Percentiles rank a stretch among this genome's conserved stretches.
Evolutionary conservation across 495 filamentous ascomycete species (phyloP).

Genomic region (Aspergillus olivimuriae): DNA sequence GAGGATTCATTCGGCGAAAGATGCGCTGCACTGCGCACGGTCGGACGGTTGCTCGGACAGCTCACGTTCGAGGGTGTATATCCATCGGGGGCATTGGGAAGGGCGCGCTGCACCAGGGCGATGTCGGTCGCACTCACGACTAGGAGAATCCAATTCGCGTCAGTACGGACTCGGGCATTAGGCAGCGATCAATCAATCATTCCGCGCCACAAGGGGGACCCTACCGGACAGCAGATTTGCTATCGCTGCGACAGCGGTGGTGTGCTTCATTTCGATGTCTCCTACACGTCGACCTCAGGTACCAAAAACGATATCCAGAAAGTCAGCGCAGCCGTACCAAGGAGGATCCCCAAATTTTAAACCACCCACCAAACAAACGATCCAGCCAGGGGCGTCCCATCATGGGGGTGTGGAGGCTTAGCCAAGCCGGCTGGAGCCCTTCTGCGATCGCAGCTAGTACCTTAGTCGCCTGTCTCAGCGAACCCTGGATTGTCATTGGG

Average conservation of each 20-base stretch:
- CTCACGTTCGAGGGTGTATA: conserved; percentile 35
- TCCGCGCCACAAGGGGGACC: too few species aligned
- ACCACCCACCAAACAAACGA: not conserved
- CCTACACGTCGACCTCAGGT: too few species aligned
- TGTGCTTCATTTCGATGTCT: conserved; percentile 18
- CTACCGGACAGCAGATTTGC: conserved; percentile 26
- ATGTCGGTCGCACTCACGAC: conserved; percentile 1
- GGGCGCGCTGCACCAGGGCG: conserved; percentile 21
- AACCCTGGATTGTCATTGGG: conserved; percentile 6
- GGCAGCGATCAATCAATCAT: too few species aligned
- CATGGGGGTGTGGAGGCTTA: conserved; percentile 18
- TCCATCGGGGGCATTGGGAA: conserved; percentile 43
- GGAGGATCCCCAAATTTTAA: not conserved
- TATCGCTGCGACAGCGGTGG: conserved; percentile 20
- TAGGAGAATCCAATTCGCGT: too few species aligned
- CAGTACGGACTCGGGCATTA: too few species aligned
- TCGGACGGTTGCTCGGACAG: conserved; percentile 42
- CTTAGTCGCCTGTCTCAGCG: not conserved
- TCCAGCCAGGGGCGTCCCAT: conserved; percentile 7
- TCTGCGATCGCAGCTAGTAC: conserved; percentile 4
- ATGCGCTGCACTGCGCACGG: conserved; percentile 44
- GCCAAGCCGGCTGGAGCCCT: conserved; percentile 11
- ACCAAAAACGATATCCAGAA: too few species aligned
- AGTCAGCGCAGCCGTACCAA: too few species aligned
- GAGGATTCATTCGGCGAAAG: conserved; percentile 62